Percentiles rank a stretch among this genome's conserved stretches.
Conservation (phyloP, 768 basidiomycete genomes). For the Russula foetens region DNA sequence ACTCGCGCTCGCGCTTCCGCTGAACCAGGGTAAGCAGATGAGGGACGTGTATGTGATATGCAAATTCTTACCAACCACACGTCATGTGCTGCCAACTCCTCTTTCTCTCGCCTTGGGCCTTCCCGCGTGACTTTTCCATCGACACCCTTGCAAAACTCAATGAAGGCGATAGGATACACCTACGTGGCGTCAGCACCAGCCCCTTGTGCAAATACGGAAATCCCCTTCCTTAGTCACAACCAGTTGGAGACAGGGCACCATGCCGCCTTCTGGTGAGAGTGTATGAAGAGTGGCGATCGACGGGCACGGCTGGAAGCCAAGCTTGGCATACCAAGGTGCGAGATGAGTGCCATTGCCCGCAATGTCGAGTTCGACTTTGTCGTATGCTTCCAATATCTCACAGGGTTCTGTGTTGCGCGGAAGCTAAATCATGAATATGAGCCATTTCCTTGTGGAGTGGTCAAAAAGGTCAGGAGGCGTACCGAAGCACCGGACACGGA, state of each 20-base stretch:
- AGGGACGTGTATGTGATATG: neutral
- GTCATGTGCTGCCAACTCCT: slow-evolving; percentile 53
- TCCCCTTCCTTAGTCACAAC: slow-evolving; percentile 52
- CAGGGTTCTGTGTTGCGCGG: slow-evolving; percentile 51
- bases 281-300: slow-evolving; percentile 73
- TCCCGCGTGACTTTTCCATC: slow-evolving; percentile 42
- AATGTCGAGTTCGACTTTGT: slow-evolving; percentile 55
- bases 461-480: neutral
- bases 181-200: slow-evolving; percentile 22
- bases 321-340: slow-evolving; percentile 79
- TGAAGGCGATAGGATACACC: slow-evolving; percentile 69
- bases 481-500: slow-evolving; percentile 75
- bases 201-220: neutral
- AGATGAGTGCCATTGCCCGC: slow-evolving; percentile 82
- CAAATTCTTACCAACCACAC: slow-evolving; percentile 58
- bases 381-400: slow-evolving; percentile 77
- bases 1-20: slow-evolving; percentile 52
- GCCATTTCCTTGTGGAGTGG: slow-evolving; percentile 31
- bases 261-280: slow-evolving; percentile 75
- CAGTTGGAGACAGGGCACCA: slow-evolving; percentile 66
- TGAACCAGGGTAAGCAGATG: slow-evolving; percentile 23
- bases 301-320: slow-evolving; percentile 65
- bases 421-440: slow-evolving; percentile 30
- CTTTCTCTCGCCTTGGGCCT: slow-evolving; percentile 60
- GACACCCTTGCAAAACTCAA: slow-evolving; percentile 53